Evolutionary conservation across 352 stramenopile genomes (phyloP), one percentile per base, ranked within the genome.

Genomic region (Phytophthora sp.): DNA sequence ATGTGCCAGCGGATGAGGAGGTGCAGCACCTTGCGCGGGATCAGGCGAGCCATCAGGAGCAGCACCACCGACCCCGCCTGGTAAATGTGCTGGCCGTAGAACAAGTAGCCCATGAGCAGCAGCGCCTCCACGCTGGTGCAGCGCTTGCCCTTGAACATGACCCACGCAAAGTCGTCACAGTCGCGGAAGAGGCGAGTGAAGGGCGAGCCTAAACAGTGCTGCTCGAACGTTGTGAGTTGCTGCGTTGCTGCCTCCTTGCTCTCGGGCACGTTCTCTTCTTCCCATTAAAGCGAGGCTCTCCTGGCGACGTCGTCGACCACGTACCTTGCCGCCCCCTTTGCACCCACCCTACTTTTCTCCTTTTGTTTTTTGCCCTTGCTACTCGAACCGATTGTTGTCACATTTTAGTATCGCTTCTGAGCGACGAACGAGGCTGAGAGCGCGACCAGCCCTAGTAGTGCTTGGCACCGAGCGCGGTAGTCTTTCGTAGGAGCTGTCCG

Each of bases 71-170:
- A 69, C 1, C 41, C 51, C 6, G 42, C 59, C 27, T 56, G 59
- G 27, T 62, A 56, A 5, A 67, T 26, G 15, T 56, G 21, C 30
- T 69, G 34, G 1, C 43, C 52, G 60, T 58, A 69, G 24, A 54
- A 63, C n/a, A 66, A 46, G 11, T 66, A 66, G 1, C 58, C 58
- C 10, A 50, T 61, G 18, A 66, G 50, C 27, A 66, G 41, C 13
- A 61, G 34, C 12, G 58, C 49, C 24, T 66, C 58, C 8, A 69
- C 61, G n/a, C 45, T 66, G 1, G 48, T 66, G 23, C 54, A 70
- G 17, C 24, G 28, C 17, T 66, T 61, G 3, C 62, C 54, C 49
- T 60, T 65, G 39, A 62, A 70, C 2, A 27, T 20, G 3, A 66
- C 27, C 6, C 23, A 45, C 4, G 62, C 62, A 15, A 66, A 70